Conservation (phyloP, 1,284 basidiomycete species). For the Pholiota adiposa region DNA sequence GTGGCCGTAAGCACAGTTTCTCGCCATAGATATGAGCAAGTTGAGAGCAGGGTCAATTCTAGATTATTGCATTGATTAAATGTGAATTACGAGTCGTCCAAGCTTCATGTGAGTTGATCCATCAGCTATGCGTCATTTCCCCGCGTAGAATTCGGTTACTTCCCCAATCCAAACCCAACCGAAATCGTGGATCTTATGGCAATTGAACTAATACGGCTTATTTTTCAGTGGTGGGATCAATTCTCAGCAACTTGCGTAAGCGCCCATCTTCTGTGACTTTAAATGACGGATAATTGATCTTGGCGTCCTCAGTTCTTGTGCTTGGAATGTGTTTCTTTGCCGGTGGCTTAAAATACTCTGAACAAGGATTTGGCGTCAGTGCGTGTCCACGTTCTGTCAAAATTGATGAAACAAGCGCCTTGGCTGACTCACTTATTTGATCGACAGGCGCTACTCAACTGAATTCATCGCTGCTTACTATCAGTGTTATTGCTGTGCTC, state of each 20-base stretch:
- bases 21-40: slow-evolving; percentile 17
- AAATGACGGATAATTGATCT: neutral
- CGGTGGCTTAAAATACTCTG: slow-evolving; percentile 68
- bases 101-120: slow-evolving; percentile 64
- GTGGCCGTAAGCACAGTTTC: slow-evolving; percentile 60
- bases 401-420: slow-evolving; percentile 1
- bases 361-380: slow-evolving; percentile 77
- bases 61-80: slow-evolving; percentile 83
- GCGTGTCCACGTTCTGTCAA: slow-evolving; percentile 26
- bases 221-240: slow-evolving; percentile 73
- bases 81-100: slow-evolving; percentile 86
- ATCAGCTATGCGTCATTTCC: slow-evolving; percentile 15
- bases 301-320: slow-evolving; percentile 63
- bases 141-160: neutral
- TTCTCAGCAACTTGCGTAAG: slow-evolving; percentile 79
- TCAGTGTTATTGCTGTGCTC: slow-evolving; percentile 81
- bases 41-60: slow-evolving; percentile 19
- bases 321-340: slow-evolving; percentile 84
- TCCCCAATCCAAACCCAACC: slow-evolving; percentile 8
- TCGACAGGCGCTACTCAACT: slow-evolving; percentile 71
- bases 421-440: slow-evolving; percentile 6
- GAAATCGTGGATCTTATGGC: neutral
- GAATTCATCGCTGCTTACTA: slow-evolving; percentile 79
- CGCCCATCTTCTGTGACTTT: slow-evolving; percentile 9
- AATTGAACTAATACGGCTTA: slow-evolving; percentile 11